Percentiles rank a stretch among this genome's conserved stretches.
Conservation (phyloP, 441 rosid species). For the Pelargonium hybrid region DNA sequence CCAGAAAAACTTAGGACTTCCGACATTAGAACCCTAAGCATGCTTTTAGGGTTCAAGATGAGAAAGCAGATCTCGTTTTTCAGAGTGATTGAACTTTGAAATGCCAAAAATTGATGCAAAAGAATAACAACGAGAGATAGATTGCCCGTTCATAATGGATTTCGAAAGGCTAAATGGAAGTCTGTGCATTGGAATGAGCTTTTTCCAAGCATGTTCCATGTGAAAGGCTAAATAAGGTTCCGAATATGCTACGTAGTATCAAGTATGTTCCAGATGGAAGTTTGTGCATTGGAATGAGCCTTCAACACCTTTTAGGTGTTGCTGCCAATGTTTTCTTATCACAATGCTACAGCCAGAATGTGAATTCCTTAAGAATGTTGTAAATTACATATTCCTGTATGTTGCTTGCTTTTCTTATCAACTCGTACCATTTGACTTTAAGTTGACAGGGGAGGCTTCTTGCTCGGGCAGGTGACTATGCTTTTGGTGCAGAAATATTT, state of each 20-base stretch:
- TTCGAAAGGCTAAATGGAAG: neutral
- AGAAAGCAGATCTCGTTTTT: neutral
- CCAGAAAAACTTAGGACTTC: neutral
- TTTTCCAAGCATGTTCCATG: too few relatives aligned
- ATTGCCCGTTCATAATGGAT: neutral
- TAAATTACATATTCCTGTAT: neutral
- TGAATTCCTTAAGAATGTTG: neutral
- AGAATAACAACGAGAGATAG: neutral
- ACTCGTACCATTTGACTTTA: constrained; percentile 49
- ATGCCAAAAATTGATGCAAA: neutral
- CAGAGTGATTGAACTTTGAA: constrained; percentile 4
- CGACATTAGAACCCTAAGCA: neutral
- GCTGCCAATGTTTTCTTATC: neutral
- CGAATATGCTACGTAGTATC: neutral
- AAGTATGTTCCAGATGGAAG: constrained; percentile 3
- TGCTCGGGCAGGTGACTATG: constrained; percentile 68
- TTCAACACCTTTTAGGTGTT: neutral
- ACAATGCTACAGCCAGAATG: neutral
- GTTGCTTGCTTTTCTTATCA: constrained; percentile 29
- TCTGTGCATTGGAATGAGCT: too few relatives aligned
- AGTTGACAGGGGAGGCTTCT: constrained; percentile 99
- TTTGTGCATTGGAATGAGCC: constrained; percentile 3
- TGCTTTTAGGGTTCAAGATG: neutral
- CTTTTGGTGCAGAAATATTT: constrained; percentile 52
- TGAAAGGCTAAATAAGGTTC: neutral